Percentiles rank a stretch among this genome's conserved stretches.
These are phyloP conservation scores for Carpinus viminea DNA, from an alignment of 306 rosid species.

Conservation along the genomic window DNA sequence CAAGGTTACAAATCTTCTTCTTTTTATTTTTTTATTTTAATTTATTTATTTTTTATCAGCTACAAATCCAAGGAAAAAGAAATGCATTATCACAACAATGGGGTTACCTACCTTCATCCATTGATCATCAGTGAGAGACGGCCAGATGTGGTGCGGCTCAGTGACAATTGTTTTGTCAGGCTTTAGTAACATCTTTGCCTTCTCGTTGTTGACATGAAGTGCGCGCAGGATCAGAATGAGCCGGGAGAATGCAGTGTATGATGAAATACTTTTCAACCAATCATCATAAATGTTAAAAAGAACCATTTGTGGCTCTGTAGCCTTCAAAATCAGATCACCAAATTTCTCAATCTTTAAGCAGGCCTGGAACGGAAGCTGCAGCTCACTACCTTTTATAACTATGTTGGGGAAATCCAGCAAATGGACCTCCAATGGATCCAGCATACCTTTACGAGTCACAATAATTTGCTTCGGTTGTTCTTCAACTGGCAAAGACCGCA, in stretches of 20 bases:
- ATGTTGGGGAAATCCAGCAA: constrained; percentile 93
- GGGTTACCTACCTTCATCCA: constrained; percentile 87
- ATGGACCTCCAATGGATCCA: constrained; percentile 98
- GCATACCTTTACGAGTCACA: constrained; percentile 99
- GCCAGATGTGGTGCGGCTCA: constrained; percentile 99
- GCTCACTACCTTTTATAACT: constrained; percentile 98
- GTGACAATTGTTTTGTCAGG: constrained; percentile 93
- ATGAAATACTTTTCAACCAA: constrained; percentile 97
- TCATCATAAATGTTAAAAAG: constrained; percentile 98
- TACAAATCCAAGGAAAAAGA: not conserved
- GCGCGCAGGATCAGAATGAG: constrained; percentile 92
- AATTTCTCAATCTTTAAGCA: constrained; percentile 97
- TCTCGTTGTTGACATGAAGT: constrained; percentile 95
- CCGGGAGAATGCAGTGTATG: constrained; percentile 97
- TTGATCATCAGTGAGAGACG: constrained; percentile 93
- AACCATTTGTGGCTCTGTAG: constrained; percentile 99
- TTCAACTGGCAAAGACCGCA: constrained; percentile 95
- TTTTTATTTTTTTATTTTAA: not conserved
- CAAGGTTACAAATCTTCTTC: not conserved
- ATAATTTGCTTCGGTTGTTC: constrained; percentile 98
- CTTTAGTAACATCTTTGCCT: constrained; percentile 96
- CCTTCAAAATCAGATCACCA: constrained; percentile 97
- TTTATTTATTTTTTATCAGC: not conserved
- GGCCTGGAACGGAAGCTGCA: constrained; percentile 99
- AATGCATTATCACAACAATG: not conserved